Conservation (phyloP, 2,329 filamentous ascomycete genomes). For the Capronia americana region DNA sequence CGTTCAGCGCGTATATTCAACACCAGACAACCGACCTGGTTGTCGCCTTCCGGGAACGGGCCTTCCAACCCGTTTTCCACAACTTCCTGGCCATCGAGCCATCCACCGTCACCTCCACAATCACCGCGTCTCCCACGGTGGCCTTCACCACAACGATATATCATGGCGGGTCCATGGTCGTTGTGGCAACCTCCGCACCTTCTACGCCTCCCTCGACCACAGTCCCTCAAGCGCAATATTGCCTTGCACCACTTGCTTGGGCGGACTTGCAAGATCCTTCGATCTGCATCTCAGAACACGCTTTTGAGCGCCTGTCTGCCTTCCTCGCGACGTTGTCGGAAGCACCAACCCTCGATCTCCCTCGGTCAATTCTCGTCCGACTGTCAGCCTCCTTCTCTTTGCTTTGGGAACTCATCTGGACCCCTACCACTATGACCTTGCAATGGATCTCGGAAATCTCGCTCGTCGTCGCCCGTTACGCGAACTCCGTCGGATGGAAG, state of each 20-base stretch:
- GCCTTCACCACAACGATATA: not conserved
- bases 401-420: not conserved
- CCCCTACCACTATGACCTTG: not conserved
- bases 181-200: not conserved
- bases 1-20: not conserved
- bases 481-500: not conserved
- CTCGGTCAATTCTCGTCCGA: not conserved
- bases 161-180: not conserved
- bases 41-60: not conserved
- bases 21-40: conserved; percentile 7
- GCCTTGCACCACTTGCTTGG: conserved; percentile 3
- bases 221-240: not conserved
- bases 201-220: not conserved
- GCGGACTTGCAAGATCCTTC: conserved; percentile 1
- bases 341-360: not conserved
- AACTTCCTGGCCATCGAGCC: conserved; percentile 16
- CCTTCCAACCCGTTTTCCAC: conserved; percentile 2
- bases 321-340: not conserved
- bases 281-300: conserved; percentile 1
- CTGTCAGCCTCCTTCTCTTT: not conserved
- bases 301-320: not conserved
- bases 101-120: conserved; percentile 9
- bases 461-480: not conserved
- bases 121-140: conserved; percentile 1
- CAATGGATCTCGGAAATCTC: not conserved